These are phyloP conservation scores for Orbilia javanica DNA, from an alignment of 2,329 filamentous ascomycete species.

Conservation along the genomic window DNA sequence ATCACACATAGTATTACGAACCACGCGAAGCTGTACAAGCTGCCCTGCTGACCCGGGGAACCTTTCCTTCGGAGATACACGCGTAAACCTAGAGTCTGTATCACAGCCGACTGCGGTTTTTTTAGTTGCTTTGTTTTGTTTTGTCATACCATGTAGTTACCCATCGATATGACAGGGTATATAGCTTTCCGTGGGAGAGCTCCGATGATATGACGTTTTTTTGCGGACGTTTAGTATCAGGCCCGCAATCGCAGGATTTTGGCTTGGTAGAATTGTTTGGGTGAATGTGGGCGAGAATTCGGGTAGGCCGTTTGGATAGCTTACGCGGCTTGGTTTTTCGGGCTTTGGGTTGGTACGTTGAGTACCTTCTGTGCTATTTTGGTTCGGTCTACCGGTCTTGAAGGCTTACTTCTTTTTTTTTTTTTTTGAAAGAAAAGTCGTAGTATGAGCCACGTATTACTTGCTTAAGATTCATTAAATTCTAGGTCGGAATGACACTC, in stretches of 20 bases:
- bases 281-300: not conserved
- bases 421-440: no score
- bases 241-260: not conserved
- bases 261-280: no score
- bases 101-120: conserved; percentile 12
- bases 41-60: not conserved
- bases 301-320: not conserved
- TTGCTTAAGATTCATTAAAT: no score
- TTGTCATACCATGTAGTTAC: not conserved
- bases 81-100: not conserved
- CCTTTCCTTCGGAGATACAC: not conserved
- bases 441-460: no score
- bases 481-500: no score
- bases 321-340: not conserved
- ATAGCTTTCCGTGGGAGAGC: not conserved
- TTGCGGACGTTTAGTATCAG: not conserved
- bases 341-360: no score
- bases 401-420: no score
- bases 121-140: not conserved
- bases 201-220: conserved; percentile 7
- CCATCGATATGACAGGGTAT: not conserved
- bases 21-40: not conserved
- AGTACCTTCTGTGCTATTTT: no score
- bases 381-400: no score
- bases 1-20: not conserved